Conservation (phyloP, 73 alveolate species). For the Paramecium primaurelia region DNA sequence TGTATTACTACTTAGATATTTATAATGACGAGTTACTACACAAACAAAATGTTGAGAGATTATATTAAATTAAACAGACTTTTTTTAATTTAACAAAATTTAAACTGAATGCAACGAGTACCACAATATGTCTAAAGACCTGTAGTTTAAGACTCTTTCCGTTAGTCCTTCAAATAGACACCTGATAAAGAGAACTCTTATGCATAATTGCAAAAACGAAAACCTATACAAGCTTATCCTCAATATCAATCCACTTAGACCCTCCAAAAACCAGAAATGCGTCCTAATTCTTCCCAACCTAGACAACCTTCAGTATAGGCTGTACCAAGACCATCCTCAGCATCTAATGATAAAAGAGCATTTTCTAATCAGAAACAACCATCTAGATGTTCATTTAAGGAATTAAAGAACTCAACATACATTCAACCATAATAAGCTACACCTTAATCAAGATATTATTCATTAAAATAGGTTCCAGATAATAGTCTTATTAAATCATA, state of each 20-base stretch:
- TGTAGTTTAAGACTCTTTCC: slow-evolving; percentile 8
- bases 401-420: slow-evolving; percentile 20
- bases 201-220: slow-evolving; percentile 27
- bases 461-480: slow-evolving; percentile 8
- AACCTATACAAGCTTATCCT: background rate
- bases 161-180: background rate
- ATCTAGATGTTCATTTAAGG: slow-evolving; percentile 27
- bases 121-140: background rate
- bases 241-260: background rate
- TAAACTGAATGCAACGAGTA: slow-evolving; percentile 40
- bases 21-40: background rate
- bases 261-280: slow-evolving; percentile 38
- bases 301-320: slow-evolving; percentile 37
- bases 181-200: slow-evolving; percentile 46
- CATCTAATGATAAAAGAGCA: slow-evolving; percentile 31
- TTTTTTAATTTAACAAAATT: background rate
- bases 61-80: slow-evolving; percentile 28
- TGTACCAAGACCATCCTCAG: slow-evolving; percentile 38
- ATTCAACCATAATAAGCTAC: slow-evolving; percentile 8
- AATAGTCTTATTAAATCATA: background rate
- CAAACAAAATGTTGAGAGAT: background rate
- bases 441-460: slow-evolving; percentile 14
- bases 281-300: slow-evolving; percentile 1
- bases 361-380: slow-evolving; percentile 2
- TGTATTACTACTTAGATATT: background rate